phyloP scores from a whole-genome alignment of 2,329 filamentous ascomycete genomes.

The Cytospora paraplurivora region DNA sequence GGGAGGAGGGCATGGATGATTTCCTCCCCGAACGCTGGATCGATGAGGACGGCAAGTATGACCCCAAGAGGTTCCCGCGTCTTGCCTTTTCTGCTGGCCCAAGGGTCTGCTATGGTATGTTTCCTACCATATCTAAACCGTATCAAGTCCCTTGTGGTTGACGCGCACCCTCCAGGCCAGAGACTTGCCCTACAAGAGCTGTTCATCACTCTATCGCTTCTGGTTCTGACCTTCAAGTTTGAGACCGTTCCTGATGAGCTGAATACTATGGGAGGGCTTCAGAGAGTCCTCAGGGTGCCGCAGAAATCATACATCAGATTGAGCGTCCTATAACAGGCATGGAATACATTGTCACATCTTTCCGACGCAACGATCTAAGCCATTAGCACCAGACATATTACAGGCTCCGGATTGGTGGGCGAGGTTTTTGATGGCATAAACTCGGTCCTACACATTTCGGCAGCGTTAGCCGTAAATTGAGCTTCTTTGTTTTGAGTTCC shows the following conservation, averaged over 20 bases:
- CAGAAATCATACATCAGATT: conserved; percentile 2
- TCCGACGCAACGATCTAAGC: not conserved
- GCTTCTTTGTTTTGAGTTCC: no score
- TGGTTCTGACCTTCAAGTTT: conserved; percentile 6
- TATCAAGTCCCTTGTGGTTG: not conserved
- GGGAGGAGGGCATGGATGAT: not conserved
- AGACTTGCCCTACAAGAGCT: conserved; percentile 1
- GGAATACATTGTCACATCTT: no score
- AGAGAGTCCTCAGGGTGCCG: not conserved
- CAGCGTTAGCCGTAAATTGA: no score
- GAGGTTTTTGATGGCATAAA: no score
- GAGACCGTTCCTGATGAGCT: not conserved
- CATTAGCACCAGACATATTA: not conserved
- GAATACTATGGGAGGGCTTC: not conserved
- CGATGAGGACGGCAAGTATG: not conserved
- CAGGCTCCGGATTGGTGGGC: not conserved
- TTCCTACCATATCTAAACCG: no score
- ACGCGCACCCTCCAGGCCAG: not conserved
- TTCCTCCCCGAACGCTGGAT: not conserved
- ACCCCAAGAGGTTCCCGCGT: not conserved
- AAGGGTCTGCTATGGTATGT: conserved; percentile 1
- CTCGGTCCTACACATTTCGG: no score
- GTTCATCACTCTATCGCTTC: not conserved
- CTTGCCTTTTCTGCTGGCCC: conserved; percentile 3
- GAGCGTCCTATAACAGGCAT: not conserved